Conservation (phyloP, 345 rosid genomes). For the Kernera saxatilis region DNA sequence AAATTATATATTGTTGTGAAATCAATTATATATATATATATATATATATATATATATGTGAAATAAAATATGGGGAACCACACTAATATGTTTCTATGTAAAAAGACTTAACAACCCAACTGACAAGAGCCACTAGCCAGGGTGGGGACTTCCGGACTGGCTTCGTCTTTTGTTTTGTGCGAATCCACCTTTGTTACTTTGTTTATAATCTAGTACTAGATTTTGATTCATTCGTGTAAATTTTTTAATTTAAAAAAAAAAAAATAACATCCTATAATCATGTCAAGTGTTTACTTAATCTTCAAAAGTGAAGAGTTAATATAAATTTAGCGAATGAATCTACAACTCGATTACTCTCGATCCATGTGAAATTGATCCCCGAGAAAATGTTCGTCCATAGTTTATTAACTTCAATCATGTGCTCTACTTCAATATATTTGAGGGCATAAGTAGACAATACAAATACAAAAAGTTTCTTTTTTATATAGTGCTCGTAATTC, state of each 20-base stretch:
- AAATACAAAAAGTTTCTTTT: no score
- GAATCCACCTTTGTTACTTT: not conserved
- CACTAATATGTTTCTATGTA: not conserved
- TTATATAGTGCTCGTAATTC: no score
- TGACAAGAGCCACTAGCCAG: not conserved
- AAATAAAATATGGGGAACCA: not conserved
- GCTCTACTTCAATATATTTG: no score
- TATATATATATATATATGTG: not conserved
- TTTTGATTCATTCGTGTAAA: not conserved
- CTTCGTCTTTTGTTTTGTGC: conserved; percentile 2
- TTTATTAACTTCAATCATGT: no score
- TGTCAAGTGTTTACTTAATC: not conserved
- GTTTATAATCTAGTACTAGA: not conserved
- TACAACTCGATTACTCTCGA: no score
- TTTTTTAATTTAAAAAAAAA: not conserved
- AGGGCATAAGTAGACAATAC: no score
- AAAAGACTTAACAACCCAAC: not conserved
- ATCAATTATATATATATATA: no score
- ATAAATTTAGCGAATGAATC: not conserved
- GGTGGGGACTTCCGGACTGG: not conserved
- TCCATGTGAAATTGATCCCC: no score
- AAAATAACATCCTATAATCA: no score
- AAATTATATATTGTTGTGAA: not conserved
- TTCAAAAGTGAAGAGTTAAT: not conserved
- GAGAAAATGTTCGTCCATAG: no score